Conservation (phyloP, 768 basidiomycete genomes). For the Lyophyllum shimeji region DNA sequence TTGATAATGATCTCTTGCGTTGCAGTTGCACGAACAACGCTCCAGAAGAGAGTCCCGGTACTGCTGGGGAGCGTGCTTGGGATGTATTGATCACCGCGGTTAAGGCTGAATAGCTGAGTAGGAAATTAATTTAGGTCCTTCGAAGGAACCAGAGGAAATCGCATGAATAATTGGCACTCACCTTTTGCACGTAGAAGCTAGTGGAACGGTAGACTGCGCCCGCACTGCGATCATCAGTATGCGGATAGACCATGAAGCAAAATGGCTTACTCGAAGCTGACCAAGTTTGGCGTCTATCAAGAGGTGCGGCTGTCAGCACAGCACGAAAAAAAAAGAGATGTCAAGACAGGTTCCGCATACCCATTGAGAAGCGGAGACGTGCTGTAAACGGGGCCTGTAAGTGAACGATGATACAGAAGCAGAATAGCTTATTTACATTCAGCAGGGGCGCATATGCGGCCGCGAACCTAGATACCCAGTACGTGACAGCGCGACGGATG, state of each 20-base stretch:
- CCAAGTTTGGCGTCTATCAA: constrained; percentile 48
- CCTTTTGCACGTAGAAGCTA: constrained; percentile 60
- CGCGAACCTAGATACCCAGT: constrained; percentile 25
- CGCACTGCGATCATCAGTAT: constrained; percentile 31
- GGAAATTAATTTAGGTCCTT: neutral
- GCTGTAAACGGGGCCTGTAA: constrained; percentile 27
- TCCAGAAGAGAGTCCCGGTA: constrained; percentile 60
- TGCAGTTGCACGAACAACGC: constrained; percentile 44
- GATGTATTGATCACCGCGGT: constrained; percentile 61
- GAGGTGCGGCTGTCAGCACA: neutral
- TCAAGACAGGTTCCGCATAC: constrained; percentile 23
- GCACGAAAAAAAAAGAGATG: neutral
- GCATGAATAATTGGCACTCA: constrained; percentile 20
- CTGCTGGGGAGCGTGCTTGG: constrained; percentile 56
- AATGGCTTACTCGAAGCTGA: constrained; percentile 53
- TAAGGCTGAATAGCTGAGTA: constrained; percentile 59
- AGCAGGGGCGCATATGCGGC: constrained; percentile 58
- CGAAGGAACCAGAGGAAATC: neutral
- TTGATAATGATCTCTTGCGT: constrained; percentile 55
- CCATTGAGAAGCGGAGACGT: constrained; percentile 51
- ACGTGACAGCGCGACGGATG: neutral
- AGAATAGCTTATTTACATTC: constrained; percentile 25
- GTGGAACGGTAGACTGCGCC: constrained; percentile 50
- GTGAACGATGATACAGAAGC: neutral
- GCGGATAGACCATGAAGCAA: neutral